Conservation (phyloP, 2,329 filamentous ascomycete genomes). For the Botrytis byssoidea region DNA sequence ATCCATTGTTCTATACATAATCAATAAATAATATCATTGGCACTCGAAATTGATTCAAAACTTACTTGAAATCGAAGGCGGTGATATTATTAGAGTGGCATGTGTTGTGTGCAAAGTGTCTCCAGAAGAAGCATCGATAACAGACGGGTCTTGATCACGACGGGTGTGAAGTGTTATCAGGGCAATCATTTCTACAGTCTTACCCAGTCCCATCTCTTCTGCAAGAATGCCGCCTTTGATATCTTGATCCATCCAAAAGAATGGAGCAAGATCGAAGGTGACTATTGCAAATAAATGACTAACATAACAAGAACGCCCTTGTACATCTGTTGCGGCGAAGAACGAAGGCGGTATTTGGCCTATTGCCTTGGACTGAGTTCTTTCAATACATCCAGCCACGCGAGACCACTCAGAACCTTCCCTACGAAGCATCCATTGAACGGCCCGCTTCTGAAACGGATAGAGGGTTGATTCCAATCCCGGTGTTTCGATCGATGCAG, state of each 20-base stretch:
- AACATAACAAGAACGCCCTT: conserved; percentile 50
- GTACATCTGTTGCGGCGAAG: conserved; percentile 44
- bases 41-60: not conserved
- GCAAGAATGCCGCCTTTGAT: conserved; percentile 55
- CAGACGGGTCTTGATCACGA: conserved; percentile 15
- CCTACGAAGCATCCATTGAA: conserved; percentile 67
- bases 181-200: conserved; percentile 73
- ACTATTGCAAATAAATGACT: conserved; percentile 64
- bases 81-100: conserved; percentile 62
- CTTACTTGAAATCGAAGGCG: conserved; percentile 46
- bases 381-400: conserved; percentile 19
- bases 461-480: conserved; percentile 55
- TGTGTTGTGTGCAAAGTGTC: conserved; percentile 48
- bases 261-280: conserved; percentile 49
- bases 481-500: conserved; percentile 45
- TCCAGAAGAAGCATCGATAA: conserved; percentile 44
- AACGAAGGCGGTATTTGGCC: conserved; percentile 45
- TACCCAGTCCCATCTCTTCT: conserved; percentile 82
- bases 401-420: conserved; percentile 58
- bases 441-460: conserved; percentile 69
- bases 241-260: conserved; percentile 44
- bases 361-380: not conserved
- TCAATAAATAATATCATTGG: not conserved
- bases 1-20: conserved; percentile 55
- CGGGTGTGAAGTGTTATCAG: conserved; percentile 65